phyloP scores from a whole-genome alignment of 2,329 filamentous ascomycete genomes.

The Colletotrichum navitas region DNA sequence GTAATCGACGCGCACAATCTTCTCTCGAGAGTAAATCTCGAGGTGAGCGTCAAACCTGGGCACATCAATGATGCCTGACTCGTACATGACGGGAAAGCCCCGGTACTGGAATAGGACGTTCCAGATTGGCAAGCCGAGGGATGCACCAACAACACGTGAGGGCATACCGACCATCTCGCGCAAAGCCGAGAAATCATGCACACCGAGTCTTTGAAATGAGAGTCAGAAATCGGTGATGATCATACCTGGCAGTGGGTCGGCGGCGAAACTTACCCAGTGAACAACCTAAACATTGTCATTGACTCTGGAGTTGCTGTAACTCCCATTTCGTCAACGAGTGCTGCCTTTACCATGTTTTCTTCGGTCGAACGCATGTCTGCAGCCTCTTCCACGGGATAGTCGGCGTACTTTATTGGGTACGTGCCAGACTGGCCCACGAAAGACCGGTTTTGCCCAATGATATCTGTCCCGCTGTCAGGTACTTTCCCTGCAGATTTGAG shows the following conservation, averaged over 20 bases:
- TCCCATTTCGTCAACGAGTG: neutral
- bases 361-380: neutral
- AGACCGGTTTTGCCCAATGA: neutral
- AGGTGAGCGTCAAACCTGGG: conserved; percentile 65
- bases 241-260: too few species aligned
- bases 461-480: neutral
- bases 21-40: conserved; percentile 64
- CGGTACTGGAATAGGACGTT: conserved; percentile 58
- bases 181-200: conserved; percentile 64
- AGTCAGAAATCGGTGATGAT: neutral
- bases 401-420: neutral
- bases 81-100: conserved; percentile 66
- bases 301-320: neutral
- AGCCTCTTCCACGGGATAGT: neutral
- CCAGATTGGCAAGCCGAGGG: conserved; percentile 49
- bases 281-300: neutral
- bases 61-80: conserved; percentile 66
- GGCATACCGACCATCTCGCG: conserved; percentile 64
- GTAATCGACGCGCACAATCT: conserved; percentile 66
- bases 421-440: neutral
- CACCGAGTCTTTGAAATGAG: conserved; percentile 54
- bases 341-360: neutral
- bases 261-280: neutral
- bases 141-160: conserved; percentile 48
- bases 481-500: neutral